A percentile compares a stretch with the other conserved stretches of the same genome.
Evolutionary conservation across 306 rosid species (phyloP).

Genomic region (Lathyrus sativus): DNA sequence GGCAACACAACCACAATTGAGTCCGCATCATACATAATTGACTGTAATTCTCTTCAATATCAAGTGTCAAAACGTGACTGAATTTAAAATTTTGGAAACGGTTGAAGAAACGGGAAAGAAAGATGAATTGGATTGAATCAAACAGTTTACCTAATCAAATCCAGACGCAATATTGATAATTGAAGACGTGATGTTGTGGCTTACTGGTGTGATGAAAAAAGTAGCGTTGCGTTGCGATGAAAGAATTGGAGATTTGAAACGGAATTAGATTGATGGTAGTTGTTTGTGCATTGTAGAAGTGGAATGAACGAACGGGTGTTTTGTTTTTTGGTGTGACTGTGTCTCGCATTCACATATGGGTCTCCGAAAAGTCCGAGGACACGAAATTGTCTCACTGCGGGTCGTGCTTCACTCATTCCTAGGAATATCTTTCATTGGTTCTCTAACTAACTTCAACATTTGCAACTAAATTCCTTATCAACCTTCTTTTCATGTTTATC

Average conservation of each 20-base stretch:
- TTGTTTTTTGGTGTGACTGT: not conserved
- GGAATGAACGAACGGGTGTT: conserved; percentile 2
- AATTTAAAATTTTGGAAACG: not conserved
- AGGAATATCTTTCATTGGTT: not conserved
- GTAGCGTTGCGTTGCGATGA: not conserved
- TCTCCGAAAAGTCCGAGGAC: conserved; percentile 46
- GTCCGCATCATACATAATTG: not conserved
- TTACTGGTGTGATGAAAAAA: conserved; percentile 37
- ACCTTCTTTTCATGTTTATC: too few species aligned
- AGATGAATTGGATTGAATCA: conserved; percentile 17
- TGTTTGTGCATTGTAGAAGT: conserved; percentile 1
- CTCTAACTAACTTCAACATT: conserved; percentile 2
- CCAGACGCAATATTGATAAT: not conserved
- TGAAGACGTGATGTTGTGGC: conserved; percentile 21
- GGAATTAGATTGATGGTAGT: not conserved
- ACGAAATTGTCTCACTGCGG: conserved; percentile 31
- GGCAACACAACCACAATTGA: not conserved
- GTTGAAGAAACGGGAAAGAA: not conserved
- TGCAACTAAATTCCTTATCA: too few species aligned
- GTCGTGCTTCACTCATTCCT: conserved; percentile 5
- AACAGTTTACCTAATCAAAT: conserved; percentile 1
- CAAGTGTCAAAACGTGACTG: not conserved
- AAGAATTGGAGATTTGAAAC: not conserved
- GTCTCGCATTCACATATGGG: not conserved
- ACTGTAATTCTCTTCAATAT: not conserved